These are phyloP conservation scores for Microbotryum scabiosae DNA, from an alignment of 1,284 basidiomycete genomes.

Conservation along the genomic window DNA sequence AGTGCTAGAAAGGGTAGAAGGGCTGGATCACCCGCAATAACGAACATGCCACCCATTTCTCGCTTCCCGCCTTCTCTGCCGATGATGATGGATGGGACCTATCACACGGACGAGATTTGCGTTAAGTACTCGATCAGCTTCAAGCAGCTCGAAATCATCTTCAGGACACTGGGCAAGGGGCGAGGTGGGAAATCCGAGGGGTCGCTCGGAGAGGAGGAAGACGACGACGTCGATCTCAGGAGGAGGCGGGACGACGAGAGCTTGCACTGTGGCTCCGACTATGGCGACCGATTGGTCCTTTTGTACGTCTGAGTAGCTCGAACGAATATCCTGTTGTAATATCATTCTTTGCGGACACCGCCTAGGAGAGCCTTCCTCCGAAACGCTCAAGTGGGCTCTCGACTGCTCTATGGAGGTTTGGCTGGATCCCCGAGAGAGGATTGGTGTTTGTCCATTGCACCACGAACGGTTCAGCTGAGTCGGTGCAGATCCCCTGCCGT, in stretches of 20 bases:
- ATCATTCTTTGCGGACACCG: too few species aligned
- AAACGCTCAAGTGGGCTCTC: too few species aligned
- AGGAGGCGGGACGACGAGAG: not conserved
- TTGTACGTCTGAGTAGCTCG: too few species aligned
- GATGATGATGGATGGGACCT: slow-evolving; percentile 30
- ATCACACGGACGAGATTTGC: slow-evolving; percentile 34
- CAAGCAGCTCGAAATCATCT: slow-evolving; percentile 17
- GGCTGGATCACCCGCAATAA: not conserved
- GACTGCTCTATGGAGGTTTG: too few species aligned
- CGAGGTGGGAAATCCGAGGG: not conserved
- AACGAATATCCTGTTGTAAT: too few species aligned
- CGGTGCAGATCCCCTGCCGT: too few species aligned
- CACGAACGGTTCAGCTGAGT: too few species aligned
- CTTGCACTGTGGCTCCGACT: too few species aligned
- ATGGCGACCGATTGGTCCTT: too few species aligned
- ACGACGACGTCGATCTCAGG: not conserved
- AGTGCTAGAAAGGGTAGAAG: not conserved
- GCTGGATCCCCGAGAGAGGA: too few species aligned
- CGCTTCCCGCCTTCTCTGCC: slow-evolving; percentile 26
- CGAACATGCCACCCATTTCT: not conserved
- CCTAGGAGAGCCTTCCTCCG: too few species aligned
- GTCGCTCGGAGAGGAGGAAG: not conserved
- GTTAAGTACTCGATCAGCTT: slow-evolving; percentile 20
- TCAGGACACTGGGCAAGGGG: slow-evolving; percentile 14
- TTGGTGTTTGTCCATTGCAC: too few species aligned